A percentile compares a stretch with the other conserved stretches of the same genome.
Evolutionary conservation across 1,284 basidiomycete genomes (phyloP).

Genomic region (Boletus semigastroideus): DNA sequence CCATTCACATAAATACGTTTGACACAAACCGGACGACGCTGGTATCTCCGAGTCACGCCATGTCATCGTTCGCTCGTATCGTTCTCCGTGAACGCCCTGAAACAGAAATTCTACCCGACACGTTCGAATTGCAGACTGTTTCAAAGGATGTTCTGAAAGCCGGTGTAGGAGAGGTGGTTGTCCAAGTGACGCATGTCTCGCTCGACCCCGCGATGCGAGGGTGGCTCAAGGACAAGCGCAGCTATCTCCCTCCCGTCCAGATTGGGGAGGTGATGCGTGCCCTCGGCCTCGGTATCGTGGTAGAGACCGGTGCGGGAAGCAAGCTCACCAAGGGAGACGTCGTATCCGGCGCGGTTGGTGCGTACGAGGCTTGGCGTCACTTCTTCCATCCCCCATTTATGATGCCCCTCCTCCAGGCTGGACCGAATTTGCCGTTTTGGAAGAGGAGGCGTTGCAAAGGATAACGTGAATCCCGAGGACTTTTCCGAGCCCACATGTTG

Average conservation of each 20-base stretch:
- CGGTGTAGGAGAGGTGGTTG: slow-evolving; percentile 59
- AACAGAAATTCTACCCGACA: slow-evolving; percentile 62
- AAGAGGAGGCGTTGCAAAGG: slow-evolving; percentile 53
- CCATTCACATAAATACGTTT: not conserved
- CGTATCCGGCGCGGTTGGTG: slow-evolving; percentile 61
- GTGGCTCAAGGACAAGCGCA: slow-evolving; percentile 71
- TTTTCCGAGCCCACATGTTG: not conserved
- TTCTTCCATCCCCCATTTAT: not conserved
- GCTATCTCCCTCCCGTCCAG: slow-evolving; percentile 71
- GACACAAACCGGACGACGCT: not conserved
- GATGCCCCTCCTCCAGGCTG: slow-evolving; percentile 50
- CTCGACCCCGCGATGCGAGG: slow-evolving; percentile 87
- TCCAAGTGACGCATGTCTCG: slow-evolving; percentile 74
- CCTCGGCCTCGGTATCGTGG: slow-evolving; percentile 65
- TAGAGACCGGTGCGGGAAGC: slow-evolving; percentile 55
- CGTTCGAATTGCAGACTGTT: slow-evolving; percentile 65
- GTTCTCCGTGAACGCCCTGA: slow-evolving; percentile 74
- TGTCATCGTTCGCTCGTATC: slow-evolving; percentile 58
- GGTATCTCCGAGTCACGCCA: not conserved
- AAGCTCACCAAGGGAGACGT: slow-evolving; percentile 63
- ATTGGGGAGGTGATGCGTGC: slow-evolving; percentile 86
- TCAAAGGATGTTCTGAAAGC: slow-evolving; percentile 54
- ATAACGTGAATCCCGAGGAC: slow-evolving; percentile 34
- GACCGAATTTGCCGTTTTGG: slow-evolving; percentile 72
- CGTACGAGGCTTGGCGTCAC: slow-evolving; percentile 36